phyloP scores from a whole-genome alignment of 257 asterid genomes.

The Solanum chiquidenum region DNA sequence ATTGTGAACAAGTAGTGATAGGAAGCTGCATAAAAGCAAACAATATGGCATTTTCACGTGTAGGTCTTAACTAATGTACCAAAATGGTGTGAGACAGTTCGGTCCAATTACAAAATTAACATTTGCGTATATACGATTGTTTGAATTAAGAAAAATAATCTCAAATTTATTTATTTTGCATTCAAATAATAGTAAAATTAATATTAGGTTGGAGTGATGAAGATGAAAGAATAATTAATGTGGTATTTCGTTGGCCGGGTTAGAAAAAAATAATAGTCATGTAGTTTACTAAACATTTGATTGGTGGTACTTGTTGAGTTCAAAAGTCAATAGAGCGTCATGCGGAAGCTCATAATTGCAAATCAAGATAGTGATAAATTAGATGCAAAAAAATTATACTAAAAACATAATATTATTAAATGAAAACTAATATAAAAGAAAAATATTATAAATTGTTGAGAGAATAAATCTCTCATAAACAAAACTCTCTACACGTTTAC shows the following conservation, averaged over 20 bases:
- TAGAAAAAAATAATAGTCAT: not conserved
- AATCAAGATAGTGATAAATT: no score
- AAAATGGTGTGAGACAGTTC: not conserved
- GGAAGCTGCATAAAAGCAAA: not conserved
- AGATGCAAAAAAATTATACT: no score
- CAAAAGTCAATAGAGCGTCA: no score
- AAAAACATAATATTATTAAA: no score
- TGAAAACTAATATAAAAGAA: no score
- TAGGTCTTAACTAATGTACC: not conserved
- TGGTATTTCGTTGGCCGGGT: not conserved
- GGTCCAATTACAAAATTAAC: not conserved
- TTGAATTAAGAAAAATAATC: not conserved
- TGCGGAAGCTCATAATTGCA: no score
- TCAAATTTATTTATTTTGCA: not conserved
- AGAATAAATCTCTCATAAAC: no score
- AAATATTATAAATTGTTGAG: no score
- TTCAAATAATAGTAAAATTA: not conserved
- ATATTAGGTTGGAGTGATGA: not conserved
- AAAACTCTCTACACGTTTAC: no score
- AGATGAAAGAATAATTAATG: not conserved
- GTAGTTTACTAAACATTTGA: not conserved
- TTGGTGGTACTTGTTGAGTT: not conserved
- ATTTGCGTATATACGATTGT: not conserved
- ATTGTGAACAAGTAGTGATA: not conserved
- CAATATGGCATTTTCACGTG: not conserved